Base-by-base conservation (phyloP, 2,329 filamentous ascomycete species). In the Phialophora macrospora region DNA sequence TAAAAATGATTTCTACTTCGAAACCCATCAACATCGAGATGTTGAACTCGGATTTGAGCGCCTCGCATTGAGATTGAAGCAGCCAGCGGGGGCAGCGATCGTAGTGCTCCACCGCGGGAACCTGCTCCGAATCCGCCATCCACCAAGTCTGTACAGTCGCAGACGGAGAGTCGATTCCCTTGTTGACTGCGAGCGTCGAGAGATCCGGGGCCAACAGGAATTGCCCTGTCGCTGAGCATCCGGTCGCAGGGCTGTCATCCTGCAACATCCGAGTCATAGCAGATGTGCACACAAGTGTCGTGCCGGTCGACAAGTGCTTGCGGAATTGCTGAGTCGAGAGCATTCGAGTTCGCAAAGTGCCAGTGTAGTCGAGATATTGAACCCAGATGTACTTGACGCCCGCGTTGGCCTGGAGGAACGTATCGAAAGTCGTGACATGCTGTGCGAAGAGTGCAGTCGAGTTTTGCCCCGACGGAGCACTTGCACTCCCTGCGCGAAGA, bases 301-400 rank as follows among this genome's bases (percentile, higher is more conserved):
- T 79, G 44, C 81, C 76, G 20, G 79, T 76, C 28, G 76, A 73
- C 0, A 87, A 73, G 5, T 83, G 77, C 2, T 80, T 79, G 32
- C 81, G 73, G 26, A 88, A 85, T 48, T 84, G 82, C 0, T 81
- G 79, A 51, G 90, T 82, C 0, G 91, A 90, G 1, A 95, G 77
- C 68, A 92, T 84, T 2, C 90, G 85, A 69, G 87, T 83, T 17
- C 90, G 84, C 0, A 87, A 75, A 2, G 85, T 89, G 1, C 87
- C 86, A n/a, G 90, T 92, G 75, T 90, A 89, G 76, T 96, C 92
- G 26, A 90, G 80, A 87, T 90, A 96, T 75, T 90, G 89, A 12
- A 94, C 80, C 67, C 91, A 88, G 20, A 96, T 77, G 72, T 88
- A 93, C 66, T 88, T 86, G 4, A 87, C 79, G 0, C 79, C 75